Evolutionary conservation across 345 rosid genomes (phyloP).

Genomic region (Luvunga scandens): DNA sequence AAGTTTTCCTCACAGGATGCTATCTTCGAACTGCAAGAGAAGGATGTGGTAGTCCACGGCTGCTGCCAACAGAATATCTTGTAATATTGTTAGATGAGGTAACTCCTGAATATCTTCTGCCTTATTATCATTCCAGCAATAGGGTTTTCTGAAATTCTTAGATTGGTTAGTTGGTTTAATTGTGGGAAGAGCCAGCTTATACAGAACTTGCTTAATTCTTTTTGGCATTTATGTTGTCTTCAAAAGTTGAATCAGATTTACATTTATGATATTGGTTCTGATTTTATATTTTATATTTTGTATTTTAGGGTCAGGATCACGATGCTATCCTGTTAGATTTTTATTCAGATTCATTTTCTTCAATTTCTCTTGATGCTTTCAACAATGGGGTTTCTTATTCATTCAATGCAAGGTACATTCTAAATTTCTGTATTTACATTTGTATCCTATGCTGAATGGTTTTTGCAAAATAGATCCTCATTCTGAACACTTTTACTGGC

Average conservation of each 20-base stretch:
- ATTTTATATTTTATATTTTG: slow-evolving; percentile 20
- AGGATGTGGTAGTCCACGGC: slow-evolving; percentile 79
- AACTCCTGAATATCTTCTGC: slow-evolving; percentile 4
- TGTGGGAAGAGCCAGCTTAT: background rate
- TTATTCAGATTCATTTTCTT: slow-evolving; percentile 82
- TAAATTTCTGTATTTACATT: background rate
- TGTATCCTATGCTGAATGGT: background rate
- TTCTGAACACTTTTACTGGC: background rate
- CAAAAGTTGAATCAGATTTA: background rate
- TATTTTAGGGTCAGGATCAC: slow-evolving; percentile 75
- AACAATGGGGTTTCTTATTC: slow-evolving; percentile 67
- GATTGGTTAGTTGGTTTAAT: background rate
- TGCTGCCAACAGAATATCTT: slow-evolving; percentile 93
- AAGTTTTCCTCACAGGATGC: slow-evolving; percentile 86
- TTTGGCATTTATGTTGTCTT: background rate
- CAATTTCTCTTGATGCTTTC: slow-evolving; percentile 60
- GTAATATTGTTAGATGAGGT: slow-evolving; percentile 91
- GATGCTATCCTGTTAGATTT: slow-evolving; percentile 80
- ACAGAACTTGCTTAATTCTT: background rate
- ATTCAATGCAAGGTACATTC: slow-evolving; percentile 70
- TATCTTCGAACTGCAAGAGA: slow-evolving; percentile 86
- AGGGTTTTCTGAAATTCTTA: background rate
- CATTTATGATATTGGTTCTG: slow-evolving; percentile 8
- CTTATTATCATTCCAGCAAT: slow-evolving; percentile 5
- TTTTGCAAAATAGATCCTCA: background rate